Evolutionary conservation across 495 filamentous ascomycete genomes (phyloP), one percentile per base, ranked within the genome.

Genomic region (Chaetomium tenue): DNA sequence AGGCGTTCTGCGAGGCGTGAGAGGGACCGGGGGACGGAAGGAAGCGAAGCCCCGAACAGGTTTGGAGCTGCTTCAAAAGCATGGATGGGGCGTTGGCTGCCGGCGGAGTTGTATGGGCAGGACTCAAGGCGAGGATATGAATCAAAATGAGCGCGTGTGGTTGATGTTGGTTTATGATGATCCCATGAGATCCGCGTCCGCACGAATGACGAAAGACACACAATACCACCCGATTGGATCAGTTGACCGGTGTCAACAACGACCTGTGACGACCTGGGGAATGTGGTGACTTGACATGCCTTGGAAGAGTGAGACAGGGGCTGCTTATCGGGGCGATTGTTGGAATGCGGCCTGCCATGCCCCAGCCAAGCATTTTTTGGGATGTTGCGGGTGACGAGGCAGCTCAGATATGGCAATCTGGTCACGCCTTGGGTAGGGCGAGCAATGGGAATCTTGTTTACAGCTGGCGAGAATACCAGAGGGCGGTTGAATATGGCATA

Each of bases 331-430:
- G 20, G 20, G 23, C 37, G 42, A 23, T 8, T 7, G 59, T 22
- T 63, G 60, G 59, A 61, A 66, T 62, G 64, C 37, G n/a, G 50
- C 23, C 48, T 28, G 3, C 39, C 52, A 7, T 8, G 18, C 11
- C 15, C 12, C 16, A 18, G 5, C 25, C 8, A 42, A n/a, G 52
- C 52, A 66, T 58, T 61, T 44, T 61, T 58, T n/a, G n/a, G 40
- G 40, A 18, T 3, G 40, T 11, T 15, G 40, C 3, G 40, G 40
- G 13, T 44, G 40, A 18, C 18, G 16, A 15, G 40, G 25, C 16
- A 20, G 33, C 22, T 58, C 20, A n/a, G 18, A 28, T 15, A 46
- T 47, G 57, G 23, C 5, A 46, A n/a, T 44, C 33, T 12, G 8
- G 33, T 8, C 5, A 8, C 33, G 33, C 11, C 11, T 37, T 12